Base-by-base conservation (phyloP, 2,329 filamentous ascomycete species). In the Fonsecaea monophora region DNA sequence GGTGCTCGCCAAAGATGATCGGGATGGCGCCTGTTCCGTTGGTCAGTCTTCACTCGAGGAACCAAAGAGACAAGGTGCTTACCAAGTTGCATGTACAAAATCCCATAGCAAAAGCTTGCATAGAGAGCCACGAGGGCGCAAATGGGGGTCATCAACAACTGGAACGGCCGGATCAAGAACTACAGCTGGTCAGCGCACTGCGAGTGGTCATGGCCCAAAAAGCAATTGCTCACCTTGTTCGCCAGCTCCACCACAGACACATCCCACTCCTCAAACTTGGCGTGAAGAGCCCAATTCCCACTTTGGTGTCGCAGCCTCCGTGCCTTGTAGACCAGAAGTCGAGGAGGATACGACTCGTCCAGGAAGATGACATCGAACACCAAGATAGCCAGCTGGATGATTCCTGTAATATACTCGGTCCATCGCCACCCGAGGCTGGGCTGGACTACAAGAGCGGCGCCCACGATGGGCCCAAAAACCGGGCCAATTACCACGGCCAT, bases 361-460 rank as follows among this genome's bases (percentile, higher is more conserved):
- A 89, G 81, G 48, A 82, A 71, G 40, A 87, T 70, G 0, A 80
- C 75, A 66, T 82, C 83, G 54, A 83, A 58, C 48, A 87, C 80
- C 82, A 86, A 88, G 60, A 90, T 81, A 15, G 82, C 76, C 10
- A 86, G 86, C 3, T 86, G 88, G 74, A 91, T 88, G 68, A 87
- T 86, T 62, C 85, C 84, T 72, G 87, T 83, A 57, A 90, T 77
- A 1, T 87, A 87, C 74, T 86, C 81, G 25, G 91, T 85, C 90
- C 90, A 92, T 72, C 88, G 82, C 90, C 90, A 91, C 30, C 71
- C 57, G 8, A 73, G 66, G 18, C 87, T 87, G 12, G 82, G 84
- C 3, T 84, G 81, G 75, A 87, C 82, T 7, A 87, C 87, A 1
- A 91, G 78, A 74, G 91, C 92, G 1, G 70, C 83, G 10, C 84